Conservation (phyloP, 306 rosid species). For the Quercus glauca region DNA sequence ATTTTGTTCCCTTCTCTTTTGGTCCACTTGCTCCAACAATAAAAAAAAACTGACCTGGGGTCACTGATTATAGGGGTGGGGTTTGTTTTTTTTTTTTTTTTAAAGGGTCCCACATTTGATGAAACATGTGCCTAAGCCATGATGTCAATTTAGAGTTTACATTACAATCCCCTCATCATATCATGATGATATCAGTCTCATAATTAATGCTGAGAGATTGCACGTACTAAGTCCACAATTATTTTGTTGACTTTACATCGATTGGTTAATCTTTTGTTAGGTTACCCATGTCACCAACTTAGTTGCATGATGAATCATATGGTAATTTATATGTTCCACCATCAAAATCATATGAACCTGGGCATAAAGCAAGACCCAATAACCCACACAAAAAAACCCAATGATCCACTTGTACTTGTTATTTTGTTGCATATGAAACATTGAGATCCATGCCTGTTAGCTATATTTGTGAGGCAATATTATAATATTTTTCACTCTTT, state of each 20-base stretch:
- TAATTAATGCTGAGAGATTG: not conserved
- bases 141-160: not conserved
- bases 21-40: not conserved
- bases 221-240: not conserved
- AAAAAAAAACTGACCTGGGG: not conserved
- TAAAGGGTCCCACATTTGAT: not conserved
- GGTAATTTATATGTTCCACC: not conserved
- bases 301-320: not conserved
- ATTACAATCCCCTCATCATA: not conserved
- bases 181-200: not conserved
- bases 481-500: not conserved
- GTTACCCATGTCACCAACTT: slow-evolving; percentile 1
- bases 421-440: not conserved
- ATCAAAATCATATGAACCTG: not conserved
- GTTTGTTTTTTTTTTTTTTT: no score
- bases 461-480: not conserved
- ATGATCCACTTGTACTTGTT: not conserved
- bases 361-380: not conserved
- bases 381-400: no score
- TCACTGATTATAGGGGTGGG: not conserved
- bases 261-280: not conserved
- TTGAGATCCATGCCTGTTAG: not conserved
- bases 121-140: not conserved
- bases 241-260: not conserved
- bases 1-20: slow-evolving; percentile 1